A percentile compares a stretch with the other conserved stretches of the same genome.
phyloP scores from a whole-genome alignment of 73 alveolate species.

The Paramecium primaurelia region DNA sequence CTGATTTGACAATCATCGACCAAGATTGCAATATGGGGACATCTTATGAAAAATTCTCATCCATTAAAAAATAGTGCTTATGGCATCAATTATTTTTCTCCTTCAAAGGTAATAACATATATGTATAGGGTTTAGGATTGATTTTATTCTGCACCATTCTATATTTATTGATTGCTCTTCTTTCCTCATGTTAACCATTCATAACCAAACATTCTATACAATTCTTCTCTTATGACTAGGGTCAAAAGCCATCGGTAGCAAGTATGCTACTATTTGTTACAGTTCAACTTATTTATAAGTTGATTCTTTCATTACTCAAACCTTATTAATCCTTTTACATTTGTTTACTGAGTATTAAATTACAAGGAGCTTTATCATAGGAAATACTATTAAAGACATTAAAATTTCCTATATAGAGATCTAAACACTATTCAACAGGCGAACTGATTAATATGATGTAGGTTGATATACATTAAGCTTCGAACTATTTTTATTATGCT shows the following conservation, averaged over 20 bases:
- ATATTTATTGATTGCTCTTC: not conserved
- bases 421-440: not conserved
- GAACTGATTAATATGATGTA: slow-evolving; percentile 1
- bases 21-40: not conserved
- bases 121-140: not conserved
- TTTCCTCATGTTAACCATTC: not conserved
- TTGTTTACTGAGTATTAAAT: not conserved
- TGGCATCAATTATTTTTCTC: not conserved
- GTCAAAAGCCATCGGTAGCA: not conserved
- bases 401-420: not conserved
- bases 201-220: not conserved
- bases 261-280: not conserved
- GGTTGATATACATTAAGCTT: not conserved
- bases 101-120: not conserved
- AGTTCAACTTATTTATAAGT: not conserved
- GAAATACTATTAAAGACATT: not conserved
- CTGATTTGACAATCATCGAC: not conserved
- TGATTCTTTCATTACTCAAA: not conserved
- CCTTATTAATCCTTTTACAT: not conserved
- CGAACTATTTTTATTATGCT: not conserved
- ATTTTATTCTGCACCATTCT: not conserved
- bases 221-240: not conserved
- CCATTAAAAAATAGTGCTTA: not conserved
- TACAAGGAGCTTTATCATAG: not conserved
- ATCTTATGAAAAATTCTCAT: not conserved